phyloP scores from a whole-genome alignment of 306 rosid species.

The Dryas octopetala region DNA sequence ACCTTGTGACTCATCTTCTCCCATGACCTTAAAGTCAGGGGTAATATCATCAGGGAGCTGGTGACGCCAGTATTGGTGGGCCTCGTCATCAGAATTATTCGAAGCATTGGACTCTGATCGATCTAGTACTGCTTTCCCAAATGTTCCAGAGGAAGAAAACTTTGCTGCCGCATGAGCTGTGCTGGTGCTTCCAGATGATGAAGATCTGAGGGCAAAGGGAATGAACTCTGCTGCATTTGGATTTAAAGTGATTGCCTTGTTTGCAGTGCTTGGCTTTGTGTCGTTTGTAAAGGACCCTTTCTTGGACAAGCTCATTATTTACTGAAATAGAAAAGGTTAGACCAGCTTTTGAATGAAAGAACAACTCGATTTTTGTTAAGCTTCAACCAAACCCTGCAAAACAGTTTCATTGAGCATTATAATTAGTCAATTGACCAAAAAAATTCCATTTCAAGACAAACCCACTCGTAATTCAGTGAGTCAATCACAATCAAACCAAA shows the following conservation, averaged over 20 bases:
- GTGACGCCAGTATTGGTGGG: conserved; percentile 88
- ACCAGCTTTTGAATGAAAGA: conserved; percentile 4
- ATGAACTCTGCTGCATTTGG: conserved; percentile 98
- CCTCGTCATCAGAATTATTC: conserved; percentile 90
- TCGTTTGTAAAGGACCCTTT: conserved; percentile 51
- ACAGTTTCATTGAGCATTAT: conserved; percentile 22
- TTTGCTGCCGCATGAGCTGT: conserved; percentile 45
- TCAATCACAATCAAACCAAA: conserved; percentile 8
- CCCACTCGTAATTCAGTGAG: not conserved
- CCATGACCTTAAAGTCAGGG: conserved; percentile 87
- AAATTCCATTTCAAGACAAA: not conserved
- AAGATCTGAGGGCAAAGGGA: conserved; percentile 75
- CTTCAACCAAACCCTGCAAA: conserved; percentile 89
- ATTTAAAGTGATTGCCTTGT: conserved; percentile 64
- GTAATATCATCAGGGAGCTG: conserved; percentile 98
- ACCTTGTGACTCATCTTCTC: conserved; percentile 75
- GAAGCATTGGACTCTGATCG: conserved; percentile 77
- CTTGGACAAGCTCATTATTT: conserved; percentile 84
- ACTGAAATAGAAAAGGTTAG: conserved; percentile 30
- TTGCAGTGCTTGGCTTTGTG: conserved; percentile 45
- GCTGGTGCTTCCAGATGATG: conserved; percentile 64
- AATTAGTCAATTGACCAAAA: conserved; percentile 9
- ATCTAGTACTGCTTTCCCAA: conserved; percentile 83
- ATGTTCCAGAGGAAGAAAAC: conserved; percentile 51
- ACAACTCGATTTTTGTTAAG: conserved; percentile 29